Evolutionary conservation across 1,139 yeast species (phyloP), one percentile per base, ranked within the genome.

Genomic region (Lodderomyces jiufengensis): DNA sequence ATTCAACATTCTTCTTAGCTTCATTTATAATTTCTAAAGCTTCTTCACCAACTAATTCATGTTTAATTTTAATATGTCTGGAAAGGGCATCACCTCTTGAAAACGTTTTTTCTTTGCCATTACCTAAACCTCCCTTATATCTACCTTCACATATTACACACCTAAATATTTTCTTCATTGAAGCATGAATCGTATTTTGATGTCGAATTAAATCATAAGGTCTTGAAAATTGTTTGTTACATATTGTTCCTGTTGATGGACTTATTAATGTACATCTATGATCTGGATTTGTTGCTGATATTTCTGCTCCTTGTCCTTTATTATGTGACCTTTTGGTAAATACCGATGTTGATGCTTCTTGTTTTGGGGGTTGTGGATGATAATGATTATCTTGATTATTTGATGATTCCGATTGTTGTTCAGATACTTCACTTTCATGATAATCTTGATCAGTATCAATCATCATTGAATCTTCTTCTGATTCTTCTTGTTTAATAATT

Each of bases 1-100:
- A 83, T 57, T 83, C 92, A 36, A 83, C 87, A 54, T 84, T 77
- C 47, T 76, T 84, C 57, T 83, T 84, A 10, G 94, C 94, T 48
- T 72, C 78, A 50, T 80, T 80, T 47, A 84, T 80, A 31, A 84
- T 77, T 37, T 78, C 77, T 41, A 77, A 51, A 3, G 76, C 76
- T 39, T 70, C 74, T 39, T 64, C 52, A 13, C 76, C 76, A 24
- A 59, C 62, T 40, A 70, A 55, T n/a, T 67, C 70, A 51, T 70
- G 76, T 48, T 70, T 70, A 21, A 70, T 74, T 46, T 70, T 70
- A 33, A 70, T 68, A 46, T 70, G 76, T 44, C 76, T 59, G 1
- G 73, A 66, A 45, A 70, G 64, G 2, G 76, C 76, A 55, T 70
- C 76, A 36, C 73, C 73, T 50, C 76, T 55, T 4, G 73, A 66